Conservation (phyloP, 169 alveolate genomes). For the Amoebophrya sp. region DNA sequence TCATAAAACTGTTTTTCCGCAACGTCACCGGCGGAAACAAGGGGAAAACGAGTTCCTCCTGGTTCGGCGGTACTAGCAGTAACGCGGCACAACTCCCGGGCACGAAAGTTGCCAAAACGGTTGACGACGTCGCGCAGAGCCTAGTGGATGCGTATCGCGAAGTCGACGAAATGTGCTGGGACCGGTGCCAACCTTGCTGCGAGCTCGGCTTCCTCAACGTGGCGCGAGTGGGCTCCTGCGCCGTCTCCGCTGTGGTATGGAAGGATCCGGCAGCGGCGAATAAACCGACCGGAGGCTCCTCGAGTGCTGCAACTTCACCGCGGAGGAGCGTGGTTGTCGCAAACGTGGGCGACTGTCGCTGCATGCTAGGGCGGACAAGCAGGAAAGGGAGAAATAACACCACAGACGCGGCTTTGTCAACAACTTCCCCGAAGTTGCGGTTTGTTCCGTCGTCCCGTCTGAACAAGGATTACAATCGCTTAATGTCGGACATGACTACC, state of each 20-base stretch:
- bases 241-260: slow-evolving; percentile 13
- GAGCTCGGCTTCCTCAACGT: neutral
- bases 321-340: slow-evolving; percentile 30
- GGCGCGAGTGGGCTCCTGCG: slow-evolving; percentile 26
- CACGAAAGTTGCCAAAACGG: too few relatives aligned
- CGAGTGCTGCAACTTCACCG: too few relatives aligned
- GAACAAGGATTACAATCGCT: neutral
- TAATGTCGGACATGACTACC: neutral
- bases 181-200: neutral
- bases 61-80: too few relatives aligned
- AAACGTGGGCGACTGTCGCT: slow-evolving; percentile 30
- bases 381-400: neutral
- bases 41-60: too few relatives aligned
- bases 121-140: neutral
- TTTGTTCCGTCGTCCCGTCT: neutral
- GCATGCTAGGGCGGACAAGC: neutral
- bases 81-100: too few relatives aligned
- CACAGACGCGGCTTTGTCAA: too few relatives aligned
- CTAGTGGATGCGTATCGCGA: neutral
- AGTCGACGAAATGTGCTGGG: neutral
- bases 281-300: too few relatives aligned
- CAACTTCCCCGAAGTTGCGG: neutral
- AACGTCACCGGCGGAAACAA: too few relatives aligned
- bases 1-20: too few relatives aligned
- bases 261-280: neutral